Conservation (phyloP, 2,329 filamentous ascomycete genomes). For the Fusarium mangiferae region DNA sequence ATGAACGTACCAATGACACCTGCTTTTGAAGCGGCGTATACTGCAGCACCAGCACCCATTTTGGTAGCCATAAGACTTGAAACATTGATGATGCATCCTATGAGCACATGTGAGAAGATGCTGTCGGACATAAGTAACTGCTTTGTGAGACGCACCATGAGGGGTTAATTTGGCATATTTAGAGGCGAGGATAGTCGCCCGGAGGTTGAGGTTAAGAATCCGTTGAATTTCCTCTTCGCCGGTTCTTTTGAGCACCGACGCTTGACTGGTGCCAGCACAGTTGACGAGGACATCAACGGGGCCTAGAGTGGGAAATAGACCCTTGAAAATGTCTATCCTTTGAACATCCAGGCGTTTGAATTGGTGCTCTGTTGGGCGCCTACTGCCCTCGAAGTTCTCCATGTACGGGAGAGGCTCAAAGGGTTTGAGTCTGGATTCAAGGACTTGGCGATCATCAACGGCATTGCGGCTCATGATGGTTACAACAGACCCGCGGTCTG, state of each 20-base stretch:
- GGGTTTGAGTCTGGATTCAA: conserved; percentile 47
- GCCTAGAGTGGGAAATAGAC: conserved; percentile 48
- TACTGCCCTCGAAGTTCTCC: neutral
- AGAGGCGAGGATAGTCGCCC: conserved; percentile 71
- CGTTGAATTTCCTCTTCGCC: conserved; percentile 60
- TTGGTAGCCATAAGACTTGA: conserved; percentile 78
- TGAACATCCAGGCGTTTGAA: conserved; percentile 51
- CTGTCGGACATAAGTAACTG: neutral
- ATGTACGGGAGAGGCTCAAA: conserved; percentile 26
- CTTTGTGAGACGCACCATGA: conserved; percentile 42
- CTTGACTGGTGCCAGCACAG: conserved; percentile 78
- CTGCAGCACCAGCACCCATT: conserved; percentile 75
- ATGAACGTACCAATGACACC: conserved; percentile 72
- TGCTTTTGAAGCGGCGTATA: conserved; percentile 84
- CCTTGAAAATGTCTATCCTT: conserved; percentile 44
- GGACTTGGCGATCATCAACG: conserved; percentile 55
- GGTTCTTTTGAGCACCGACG: conserved; percentile 69
- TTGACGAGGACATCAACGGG: conserved; percentile 75
- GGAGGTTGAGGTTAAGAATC: conserved; percentile 77
- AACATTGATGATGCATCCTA: conserved; percentile 82
- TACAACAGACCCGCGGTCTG: conserved; percentile 67
- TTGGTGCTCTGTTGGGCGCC: conserved; percentile 43
- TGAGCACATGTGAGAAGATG: conserved; percentile 1
- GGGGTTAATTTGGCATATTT: conserved; percentile 54
- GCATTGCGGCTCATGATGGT: conserved; percentile 70